Base-by-base conservation (phyloP, 257 asterid species). In the Plantago ovata region DNA sequence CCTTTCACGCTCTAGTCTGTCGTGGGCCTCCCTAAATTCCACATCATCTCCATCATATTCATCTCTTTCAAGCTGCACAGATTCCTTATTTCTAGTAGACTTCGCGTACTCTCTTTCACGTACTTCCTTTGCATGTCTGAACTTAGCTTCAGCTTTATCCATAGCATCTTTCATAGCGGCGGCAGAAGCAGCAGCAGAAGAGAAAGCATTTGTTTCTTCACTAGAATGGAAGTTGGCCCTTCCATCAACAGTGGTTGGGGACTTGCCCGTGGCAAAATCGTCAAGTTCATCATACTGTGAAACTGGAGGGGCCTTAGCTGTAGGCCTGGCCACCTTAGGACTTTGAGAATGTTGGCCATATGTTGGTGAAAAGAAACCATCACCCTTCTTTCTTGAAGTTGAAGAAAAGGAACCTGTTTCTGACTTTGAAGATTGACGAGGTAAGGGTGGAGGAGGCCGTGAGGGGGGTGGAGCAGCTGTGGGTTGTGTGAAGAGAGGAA, bases 151-250 rank as follows among this genome's bases (percentile, higher is more conserved):
- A 48, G 99, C 99, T 72, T 77, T 94, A 74, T 86, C 97, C 96
- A 94, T 89, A 58, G 99, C 99, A 66, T 94, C 96, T 78, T 89
- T 94, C 99, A 94, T 94, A 55, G 96, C 97, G 69, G 96, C 99
- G 45, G 96, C 95, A 62, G 98, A 88, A 61, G 87, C 97, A 69
- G 88, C 96, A 43, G 98, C 96, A 36, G 81, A 81, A 65, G 98
- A 83, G 77, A 77, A 78, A 16, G 80, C 81, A 79, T 81, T 76
- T 76, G 75, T 66, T 18, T 84, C 93, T 64, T 71, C 85, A 67
- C 83, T 69, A 33, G 81, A 70, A 65, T 66, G 79, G 47, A 44
- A 49, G 69, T 79, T 63, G 13, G 65, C 77, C 70, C 67, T 80
- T 67, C 67, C 94, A 66, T 77, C 79, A 56, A 69, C 74, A 60